phyloP scores from a whole-genome alignment of 1,139 yeast genomes.

The Trichomonascaceae sp. region DNA sequence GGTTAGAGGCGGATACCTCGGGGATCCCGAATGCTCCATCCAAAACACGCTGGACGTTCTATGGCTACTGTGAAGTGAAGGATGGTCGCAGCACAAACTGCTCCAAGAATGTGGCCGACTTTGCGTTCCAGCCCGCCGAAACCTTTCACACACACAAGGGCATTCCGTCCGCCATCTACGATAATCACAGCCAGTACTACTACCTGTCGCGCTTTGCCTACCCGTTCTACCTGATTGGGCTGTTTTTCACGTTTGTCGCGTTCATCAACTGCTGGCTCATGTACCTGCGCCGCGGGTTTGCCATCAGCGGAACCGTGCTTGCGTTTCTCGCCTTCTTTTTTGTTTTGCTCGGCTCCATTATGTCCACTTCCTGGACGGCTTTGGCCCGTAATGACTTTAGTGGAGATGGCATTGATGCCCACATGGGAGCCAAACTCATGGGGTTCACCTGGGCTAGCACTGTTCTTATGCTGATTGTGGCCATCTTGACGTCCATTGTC shows the following conservation, averaged over 20 bases:
- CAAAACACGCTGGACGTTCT: constrained; percentile 59
- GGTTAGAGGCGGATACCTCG: constrained; percentile 60
- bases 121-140: constrained; percentile 51
- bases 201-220: constrained; percentile 55
- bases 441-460: constrained; percentile 56
- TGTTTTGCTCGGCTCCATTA: constrained; percentile 42
- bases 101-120: constrained; percentile 38
- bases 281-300: constrained; percentile 1
- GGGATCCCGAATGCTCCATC: constrained; percentile 36
- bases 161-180: constrained; percentile 36
- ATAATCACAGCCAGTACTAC: constrained; percentile 30
- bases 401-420: constrained; percentile 34
- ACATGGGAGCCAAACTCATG: constrained; percentile 44
- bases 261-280: constrained; percentile 27
- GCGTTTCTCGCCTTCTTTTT: constrained; percentile 38
- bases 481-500: constrained; percentile 11
- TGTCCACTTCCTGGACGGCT: constrained; percentile 53
- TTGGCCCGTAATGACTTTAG: constrained; percentile 47
- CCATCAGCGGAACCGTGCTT: constrained; percentile 25
- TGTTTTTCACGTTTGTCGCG: constrained; percentile 42
- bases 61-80: constrained; percentile 40
- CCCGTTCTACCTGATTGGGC: constrained; percentile 51
- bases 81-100: constrained; percentile 35
- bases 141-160: constrained; percentile 36
- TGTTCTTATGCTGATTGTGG: constrained; percentile 31